A percentile compares a stretch with the other conserved stretches of the same genome.
phyloP scores from a whole-genome alignment of 345 rosid genomes.

The Eucalyptus coolabah region DNA sequence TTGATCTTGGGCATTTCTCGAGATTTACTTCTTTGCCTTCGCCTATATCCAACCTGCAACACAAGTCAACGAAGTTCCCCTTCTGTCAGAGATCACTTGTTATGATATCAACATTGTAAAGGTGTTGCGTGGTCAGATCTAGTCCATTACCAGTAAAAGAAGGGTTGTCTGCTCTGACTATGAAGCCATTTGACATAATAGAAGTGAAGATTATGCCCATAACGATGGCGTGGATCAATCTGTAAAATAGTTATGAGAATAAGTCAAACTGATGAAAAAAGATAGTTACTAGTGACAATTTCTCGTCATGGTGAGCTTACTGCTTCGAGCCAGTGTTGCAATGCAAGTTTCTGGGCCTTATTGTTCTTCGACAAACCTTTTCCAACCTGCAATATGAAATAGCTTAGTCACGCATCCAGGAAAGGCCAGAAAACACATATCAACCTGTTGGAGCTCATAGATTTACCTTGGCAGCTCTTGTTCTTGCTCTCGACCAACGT shows the following conservation, averaged over 20 bases:
- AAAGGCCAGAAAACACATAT: background rate
- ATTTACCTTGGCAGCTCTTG: constrained; percentile 63
- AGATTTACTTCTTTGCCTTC: constrained; percentile 88
- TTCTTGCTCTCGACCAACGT: constrained; percentile 94
- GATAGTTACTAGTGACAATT: background rate
- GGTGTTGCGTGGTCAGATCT: background rate
- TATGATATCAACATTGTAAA: background rate
- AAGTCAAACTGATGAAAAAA: background rate
- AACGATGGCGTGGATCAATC: constrained; percentile 96
- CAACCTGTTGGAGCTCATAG: background rate
- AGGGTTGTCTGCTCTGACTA: constrained; percentile 84
- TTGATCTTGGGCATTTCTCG: constrained; percentile 62
- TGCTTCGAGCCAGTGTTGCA: constrained; percentile 98
- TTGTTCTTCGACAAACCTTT: constrained; percentile 93
- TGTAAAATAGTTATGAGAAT: constrained; percentile 1
- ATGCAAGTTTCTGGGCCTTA: constrained; percentile 71
- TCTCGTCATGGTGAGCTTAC: constrained; percentile 27
- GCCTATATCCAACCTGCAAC: constrained; percentile 84
- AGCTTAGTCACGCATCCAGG: background rate
- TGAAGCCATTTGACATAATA: constrained; percentile 67
- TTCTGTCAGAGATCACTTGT: background rate
- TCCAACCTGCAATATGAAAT: constrained; percentile 22
- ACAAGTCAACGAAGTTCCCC: background rate
- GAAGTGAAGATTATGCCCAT: constrained; percentile 87
- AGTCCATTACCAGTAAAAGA: constrained; percentile 81